These are phyloP conservation scores for Hemisphaericaspora lyxosophila DNA, from an alignment of 1,139 yeast species.

Conservation along the genomic window DNA sequence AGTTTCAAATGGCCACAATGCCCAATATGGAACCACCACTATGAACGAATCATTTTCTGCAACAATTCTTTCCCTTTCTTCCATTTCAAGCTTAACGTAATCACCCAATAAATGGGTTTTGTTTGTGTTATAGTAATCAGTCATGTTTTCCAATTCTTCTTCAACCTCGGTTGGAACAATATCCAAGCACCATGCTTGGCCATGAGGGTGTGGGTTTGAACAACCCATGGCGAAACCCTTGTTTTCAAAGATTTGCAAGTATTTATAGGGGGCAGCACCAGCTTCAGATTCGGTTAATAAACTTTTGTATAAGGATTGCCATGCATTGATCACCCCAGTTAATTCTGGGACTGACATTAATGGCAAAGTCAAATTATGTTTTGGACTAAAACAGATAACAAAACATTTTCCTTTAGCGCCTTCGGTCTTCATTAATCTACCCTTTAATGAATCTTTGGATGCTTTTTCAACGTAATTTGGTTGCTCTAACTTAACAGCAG, in stretches of 20 bases:
- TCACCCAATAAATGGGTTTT: conserved; percentile 59
- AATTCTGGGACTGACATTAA: conserved; percentile 52
- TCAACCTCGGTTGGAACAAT: conserved; percentile 68
- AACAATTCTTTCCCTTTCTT: conserved; percentile 53
- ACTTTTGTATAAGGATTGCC: conserved; percentile 55
- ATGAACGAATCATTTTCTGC: conserved; percentile 61
- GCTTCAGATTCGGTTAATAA: conserved; percentile 35
- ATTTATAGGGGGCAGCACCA: conserved; percentile 50
- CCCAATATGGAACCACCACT: conserved; percentile 83
- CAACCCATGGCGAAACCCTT: conserved; percentile 84
- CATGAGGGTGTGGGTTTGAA: conserved; percentile 80
- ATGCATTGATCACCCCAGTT: conserved; percentile 51
- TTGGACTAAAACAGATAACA: conserved; percentile 75
- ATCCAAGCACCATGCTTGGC: conserved; percentile 78
- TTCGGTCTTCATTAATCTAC: conserved; percentile 51
- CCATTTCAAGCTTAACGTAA: conserved; percentile 59
- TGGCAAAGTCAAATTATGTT: conserved; percentile 67
- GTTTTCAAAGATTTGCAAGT: conserved; percentile 74
- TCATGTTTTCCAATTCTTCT: conserved; percentile 54
- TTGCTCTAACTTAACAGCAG: conserved; percentile 64
- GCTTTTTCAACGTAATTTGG: conserved; percentile 38
- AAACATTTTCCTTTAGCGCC: conserved; percentile 70
- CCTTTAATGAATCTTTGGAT: conserved; percentile 27
- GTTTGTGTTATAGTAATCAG: conserved; percentile 44
- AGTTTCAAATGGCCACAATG: conserved; percentile 80